phyloP scores from a whole-genome alignment of 495 filamentous ascomycete species.

The Tuber aestivum region DNA sequence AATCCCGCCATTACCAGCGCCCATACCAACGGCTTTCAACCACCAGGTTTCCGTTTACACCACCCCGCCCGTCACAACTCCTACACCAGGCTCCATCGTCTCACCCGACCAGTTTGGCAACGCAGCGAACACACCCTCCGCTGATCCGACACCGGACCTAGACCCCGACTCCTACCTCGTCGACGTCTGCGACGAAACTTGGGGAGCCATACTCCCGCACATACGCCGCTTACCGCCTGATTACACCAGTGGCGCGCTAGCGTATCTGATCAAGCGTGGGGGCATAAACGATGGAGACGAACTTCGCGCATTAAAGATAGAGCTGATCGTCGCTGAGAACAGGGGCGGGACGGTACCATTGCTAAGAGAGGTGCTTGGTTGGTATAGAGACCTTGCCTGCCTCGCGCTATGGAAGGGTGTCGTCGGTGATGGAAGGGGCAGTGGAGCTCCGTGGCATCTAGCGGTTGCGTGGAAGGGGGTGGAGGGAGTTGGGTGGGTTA shows the following conservation, averaged over 20 bases:
- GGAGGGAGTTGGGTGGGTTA: slow-evolving; percentile 31
- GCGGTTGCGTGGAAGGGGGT: slow-evolving; percentile 32
- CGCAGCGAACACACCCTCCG: slow-evolving; percentile 52
- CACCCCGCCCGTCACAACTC: slow-evolving; percentile 33
- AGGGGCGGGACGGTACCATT: slow-evolving; percentile 21
- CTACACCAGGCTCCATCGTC: slow-evolving; percentile 49
- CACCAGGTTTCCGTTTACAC: slow-evolving; percentile 50
- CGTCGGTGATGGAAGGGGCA: slow-evolving; percentile 24
- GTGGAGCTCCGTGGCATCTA: slow-evolving; percentile 32
- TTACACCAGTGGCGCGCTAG: slow-evolving; percentile 56
- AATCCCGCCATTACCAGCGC: slow-evolving; percentile 40
- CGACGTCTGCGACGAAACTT: slow-evolving; percentile 73
- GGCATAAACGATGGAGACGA: slow-evolving; percentile 44
- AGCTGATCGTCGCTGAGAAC: slow-evolving; percentile 23
- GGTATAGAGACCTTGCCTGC: slow-evolving; percentile 27
- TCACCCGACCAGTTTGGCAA: slow-evolving; percentile 54
- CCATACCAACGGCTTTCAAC: slow-evolving; percentile 46
- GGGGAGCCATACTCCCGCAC: slow-evolving; percentile 67
- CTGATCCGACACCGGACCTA: slow-evolving; percentile 49
- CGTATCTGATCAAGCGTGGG: slow-evolving; percentile 37
- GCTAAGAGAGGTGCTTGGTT: slow-evolving; percentile 25
- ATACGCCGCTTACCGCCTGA: slow-evolving; percentile 64
- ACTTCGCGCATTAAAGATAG: slow-evolving; percentile 38
- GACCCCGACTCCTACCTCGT: slow-evolving; percentile 70
- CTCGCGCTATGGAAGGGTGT: slow-evolving; percentile 33